These are phyloP conservation scores for Magnusiomyces ingens DNA, from an alignment of 1,139 yeast genomes.

Conservation along the genomic window DNA sequence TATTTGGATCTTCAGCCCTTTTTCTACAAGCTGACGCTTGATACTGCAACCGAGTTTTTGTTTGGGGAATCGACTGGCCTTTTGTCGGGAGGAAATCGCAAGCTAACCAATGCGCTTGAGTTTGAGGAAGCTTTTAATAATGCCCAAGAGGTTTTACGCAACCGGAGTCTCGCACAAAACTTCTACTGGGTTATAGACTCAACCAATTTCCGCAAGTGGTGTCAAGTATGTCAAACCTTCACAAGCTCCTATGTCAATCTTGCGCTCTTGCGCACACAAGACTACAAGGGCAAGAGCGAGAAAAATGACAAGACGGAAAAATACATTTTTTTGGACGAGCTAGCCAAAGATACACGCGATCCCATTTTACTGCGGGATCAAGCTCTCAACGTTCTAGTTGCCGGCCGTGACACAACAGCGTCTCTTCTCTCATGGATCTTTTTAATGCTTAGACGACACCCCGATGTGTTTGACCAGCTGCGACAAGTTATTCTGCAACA, in stretches of 20 bases:
- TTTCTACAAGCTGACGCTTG: constrained; percentile 48
- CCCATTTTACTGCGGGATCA: constrained; percentile 47
- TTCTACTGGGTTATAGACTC: constrained; percentile 36
- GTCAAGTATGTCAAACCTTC: constrained; percentile 25
- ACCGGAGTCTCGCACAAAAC: constrained; percentile 35
- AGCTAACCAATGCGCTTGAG: constrained; percentile 22
- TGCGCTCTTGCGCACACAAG: constrained; percentile 19
- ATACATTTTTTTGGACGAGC: constrained; percentile 46
- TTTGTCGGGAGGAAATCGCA: constrained; percentile 23
- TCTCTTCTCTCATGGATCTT: constrained; percentile 45
- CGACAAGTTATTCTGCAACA: constrained; percentile 34
- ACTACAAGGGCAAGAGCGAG: constrained; percentile 21
- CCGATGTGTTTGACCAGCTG: constrained; percentile 37
- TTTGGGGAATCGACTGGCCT: constrained; percentile 47
- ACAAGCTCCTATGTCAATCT: constrained; percentile 29
- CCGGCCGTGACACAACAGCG: constrained; percentile 57
- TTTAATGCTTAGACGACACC: constrained; percentile 43
- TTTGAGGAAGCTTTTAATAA: constrained; percentile 44
- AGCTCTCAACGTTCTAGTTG: constrained; percentile 45
- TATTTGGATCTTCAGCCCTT: constrained; percentile 42
- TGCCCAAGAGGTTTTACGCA: constrained; percentile 37
- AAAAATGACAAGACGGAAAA: constrained; percentile 17
- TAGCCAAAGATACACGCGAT: constrained; percentile 46
- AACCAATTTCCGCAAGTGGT: constrained; percentile 31
- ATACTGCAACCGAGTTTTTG: constrained; percentile 52